Evolutionary conservation across 768 basidiomycete species (phyloP), one percentile per base, ranked within the genome.

Genomic region (Suillus clintonianus): DNA sequence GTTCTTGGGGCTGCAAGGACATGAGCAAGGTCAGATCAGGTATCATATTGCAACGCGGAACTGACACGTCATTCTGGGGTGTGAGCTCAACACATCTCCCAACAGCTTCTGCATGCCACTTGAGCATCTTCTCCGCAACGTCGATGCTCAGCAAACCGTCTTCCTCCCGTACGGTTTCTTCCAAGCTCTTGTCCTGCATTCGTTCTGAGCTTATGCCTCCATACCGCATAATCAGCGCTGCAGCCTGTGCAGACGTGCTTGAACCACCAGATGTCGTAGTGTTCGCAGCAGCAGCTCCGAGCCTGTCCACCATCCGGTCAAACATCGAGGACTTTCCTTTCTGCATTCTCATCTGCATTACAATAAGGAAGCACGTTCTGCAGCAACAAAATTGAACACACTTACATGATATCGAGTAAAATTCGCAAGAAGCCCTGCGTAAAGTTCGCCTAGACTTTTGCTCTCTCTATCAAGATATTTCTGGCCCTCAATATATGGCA

Each of bases 31-130:
- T 61, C 56, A n/a, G 10, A 39, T 62, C 55, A n/a, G 11, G 60
- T 32, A 15, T 50, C 22, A 48, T 27, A 19, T 14, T 47, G 42
- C n/a, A 43, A 48, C 11, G 4, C 51, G 27, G 41, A 50, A 34
- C 93, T 78, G 71, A 97, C 95, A 96, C 87, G 70, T 99, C 97
- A 48, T 85, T 88, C 9, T 85, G 71, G 13, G 89, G 77, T 71
- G 89, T 95, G 54, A 99, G 80, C 76, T 99, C 97, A 13, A 96
- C 92, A 67, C 94, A 96, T 68, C 97, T 81, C 5, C 97, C 97
- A 34, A 97, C 89, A 5, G 95, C 94, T 74, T 99, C 97, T 2
- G 97, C 97, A 76, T 99, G 97, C 95, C 97, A 98, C 74, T 89
- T 93, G 17, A 99, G 79, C 89, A 99, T 95, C 69, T 84, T 89